A percentile compares a stretch with the other conserved stretches of the same genome.
Evolutionary conservation across 2,329 filamentous ascomycete species (phyloP).

Genomic region (Microsporum ferrugineum): DNA sequence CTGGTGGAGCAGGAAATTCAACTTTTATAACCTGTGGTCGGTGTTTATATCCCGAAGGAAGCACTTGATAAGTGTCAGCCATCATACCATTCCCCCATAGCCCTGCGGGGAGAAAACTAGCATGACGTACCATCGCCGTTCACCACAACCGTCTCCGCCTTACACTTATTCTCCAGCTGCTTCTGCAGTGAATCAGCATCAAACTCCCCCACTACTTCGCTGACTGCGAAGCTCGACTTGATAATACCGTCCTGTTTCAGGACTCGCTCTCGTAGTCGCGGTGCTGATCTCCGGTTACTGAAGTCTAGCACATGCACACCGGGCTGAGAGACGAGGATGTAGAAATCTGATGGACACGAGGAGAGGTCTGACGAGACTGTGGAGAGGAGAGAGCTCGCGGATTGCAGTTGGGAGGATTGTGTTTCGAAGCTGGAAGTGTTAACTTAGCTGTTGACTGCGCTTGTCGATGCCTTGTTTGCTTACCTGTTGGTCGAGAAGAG

Average conservation of each 20-base stretch:
- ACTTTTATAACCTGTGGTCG: constrained; percentile 36
- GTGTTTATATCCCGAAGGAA: constrained; percentile 25
- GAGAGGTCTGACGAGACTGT: constrained; percentile 42
- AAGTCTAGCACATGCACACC: constrained; percentile 63
- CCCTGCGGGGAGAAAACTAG: neutral
- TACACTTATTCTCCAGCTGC: constrained; percentile 39
- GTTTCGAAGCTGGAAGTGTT: constrained; percentile 25
- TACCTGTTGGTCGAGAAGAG: constrained; percentile 78
- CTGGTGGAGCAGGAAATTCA: constrained; percentile 34
- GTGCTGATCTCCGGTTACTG: constrained; percentile 39
- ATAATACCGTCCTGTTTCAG: constrained; percentile 39
- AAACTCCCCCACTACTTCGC: constrained; percentile 43
- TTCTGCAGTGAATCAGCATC: constrained; percentile 34
- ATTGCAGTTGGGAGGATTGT: constrained; percentile 33
- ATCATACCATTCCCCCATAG: neutral
- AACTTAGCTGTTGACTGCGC: neutral
- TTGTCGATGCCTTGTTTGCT: constrained; percentile 21
- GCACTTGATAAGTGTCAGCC: constrained; percentile 8
- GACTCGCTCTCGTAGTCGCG: constrained; percentile 44
- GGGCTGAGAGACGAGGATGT: constrained; percentile 67
- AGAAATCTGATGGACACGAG: constrained; percentile 60
- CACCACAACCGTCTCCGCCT: constrained; percentile 32
- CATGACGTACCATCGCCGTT: constrained; percentile 32
- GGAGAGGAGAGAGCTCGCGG: constrained; percentile 33
- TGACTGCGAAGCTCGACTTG: constrained; percentile 42